phyloP scores from a whole-genome alignment of 805 yeast genomes.

The Saccharomycopsis babjevae region DNA sequence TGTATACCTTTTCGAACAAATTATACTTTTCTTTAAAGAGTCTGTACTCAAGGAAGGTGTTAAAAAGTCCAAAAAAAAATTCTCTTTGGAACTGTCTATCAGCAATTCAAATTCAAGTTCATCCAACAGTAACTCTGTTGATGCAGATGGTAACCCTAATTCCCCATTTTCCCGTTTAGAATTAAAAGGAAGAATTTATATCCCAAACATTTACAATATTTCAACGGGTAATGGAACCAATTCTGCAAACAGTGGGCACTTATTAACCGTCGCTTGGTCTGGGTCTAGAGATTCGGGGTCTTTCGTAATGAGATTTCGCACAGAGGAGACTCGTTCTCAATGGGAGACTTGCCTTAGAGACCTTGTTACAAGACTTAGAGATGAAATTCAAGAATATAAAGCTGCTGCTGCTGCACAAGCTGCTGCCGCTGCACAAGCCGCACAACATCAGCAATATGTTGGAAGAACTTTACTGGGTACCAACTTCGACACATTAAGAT shows the following conservation, averaged over 20 bases:
- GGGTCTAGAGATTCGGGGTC: conserved; percentile 82
- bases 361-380: conserved; percentile 28
- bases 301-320: conserved; percentile 69
- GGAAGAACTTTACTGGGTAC: background rate
- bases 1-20: conserved; percentile 77
- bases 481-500: background rate
- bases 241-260: conserved; percentile 36
- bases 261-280: conserved; percentile 65
- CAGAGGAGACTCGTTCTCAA: conserved; percentile 72
- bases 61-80: conserved; percentile 38
- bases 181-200: conserved; percentile 73
- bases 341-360: conserved; percentile 66
- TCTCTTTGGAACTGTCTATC: conserved; percentile 27
- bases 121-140: conserved; percentile 19
- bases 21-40: conserved; percentile 56
- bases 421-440: background rate
- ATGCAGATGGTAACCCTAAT: background rate
- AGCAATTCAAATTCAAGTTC: conserved; percentile 33
- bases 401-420: conserved; percentile 2
- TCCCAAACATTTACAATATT: conserved; percentile 50
- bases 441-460: background rate
- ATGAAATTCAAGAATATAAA: conserved; percentile 19
- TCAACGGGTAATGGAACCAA: conserved; percentile 23
- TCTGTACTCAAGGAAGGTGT: conserved; percentile 27
- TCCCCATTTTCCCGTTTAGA: conserved; percentile 34